Evolutionary conservation across 2,329 filamentous ascomycete species (phyloP), one percentile per base, ranked within the genome.

Genomic region (Ophiosphaerella herpotricha): DNA sequence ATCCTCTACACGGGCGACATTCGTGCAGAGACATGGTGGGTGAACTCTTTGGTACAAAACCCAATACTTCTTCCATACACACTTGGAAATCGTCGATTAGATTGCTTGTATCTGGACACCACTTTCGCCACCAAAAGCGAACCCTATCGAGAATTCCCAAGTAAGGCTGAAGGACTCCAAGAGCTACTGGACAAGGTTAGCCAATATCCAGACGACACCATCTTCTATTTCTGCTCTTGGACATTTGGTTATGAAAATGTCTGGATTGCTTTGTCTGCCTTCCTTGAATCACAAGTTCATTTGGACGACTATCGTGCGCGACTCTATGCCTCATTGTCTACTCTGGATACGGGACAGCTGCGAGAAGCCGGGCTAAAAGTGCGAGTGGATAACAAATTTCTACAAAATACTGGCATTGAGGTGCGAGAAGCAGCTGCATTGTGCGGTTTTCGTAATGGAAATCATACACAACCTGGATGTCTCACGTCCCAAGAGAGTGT

Each of bases 201-300:
- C 0, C 67, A 75, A 21, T 96, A 93, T 68, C 87, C 91, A 0
- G 54, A 77, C 1, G 83, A 90, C 34, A 96, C 91, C 0, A 71
- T 88, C 1, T 97, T 96, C 63, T 89, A 96, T 69, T 81, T 97
- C 39, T 84, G 91, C 48, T 84, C 91, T 1, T 96, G 92, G 91
- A 97, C 93, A 0, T 94, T 94, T 66, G 90, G 89, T 0, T 96
- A 97, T 56, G 92, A 97, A 68, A 89, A 96, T 44, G 91, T 96
- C 0, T 97, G 91, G 91, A 78, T 91, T 50, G 88, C 90, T 0
- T 74, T 97, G 0, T 86, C 91, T 0, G 82, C 85, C 18, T 83
- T 85, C 9, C 76, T 97, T 0, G 74, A 83, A 5, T 87, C 86
- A 1, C 61, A 87, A 78, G 83, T 96, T 2, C 93, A 97, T 62